Evolutionary conservation across 2,329 filamentous ascomycete genomes (phyloP).

Genomic region (Pseudogymnoascus sp.): DNA sequence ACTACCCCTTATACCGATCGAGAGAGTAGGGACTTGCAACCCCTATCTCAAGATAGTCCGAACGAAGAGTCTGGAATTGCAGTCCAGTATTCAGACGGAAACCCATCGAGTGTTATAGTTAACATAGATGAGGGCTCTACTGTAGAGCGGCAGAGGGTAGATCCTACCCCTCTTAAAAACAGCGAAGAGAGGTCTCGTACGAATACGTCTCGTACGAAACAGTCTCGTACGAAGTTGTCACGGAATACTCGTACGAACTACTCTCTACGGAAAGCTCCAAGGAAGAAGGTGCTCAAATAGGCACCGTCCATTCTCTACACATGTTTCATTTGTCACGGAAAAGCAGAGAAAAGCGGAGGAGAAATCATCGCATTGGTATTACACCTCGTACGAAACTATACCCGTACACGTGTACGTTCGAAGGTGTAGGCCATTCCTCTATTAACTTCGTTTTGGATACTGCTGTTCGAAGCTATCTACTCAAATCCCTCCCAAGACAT

Average conservation of each 20-base stretch:
- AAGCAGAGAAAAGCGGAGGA: too few relatives aligned
- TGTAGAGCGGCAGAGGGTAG: neutral
- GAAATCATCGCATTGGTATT: neutral
- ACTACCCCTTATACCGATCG: too few relatives aligned
- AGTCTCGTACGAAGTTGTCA: too few relatives aligned
- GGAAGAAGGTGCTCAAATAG: neutral
- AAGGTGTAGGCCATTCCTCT: slow-evolving; percentile 15
- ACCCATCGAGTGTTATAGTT: neutral
- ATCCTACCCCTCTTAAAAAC: neutral
- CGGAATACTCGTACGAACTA: neutral
- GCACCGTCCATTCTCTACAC: neutral
- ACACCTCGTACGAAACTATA: neutral
- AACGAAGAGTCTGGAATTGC: neutral
- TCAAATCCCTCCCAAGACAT: neutral
- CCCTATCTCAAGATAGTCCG: neutral
- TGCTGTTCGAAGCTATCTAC: slow-evolving; percentile 13
- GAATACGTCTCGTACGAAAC: too few relatives aligned
- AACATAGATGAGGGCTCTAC: neutral
- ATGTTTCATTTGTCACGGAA: neutral
- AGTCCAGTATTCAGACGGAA: neutral
- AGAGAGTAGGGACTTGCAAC: neutral
- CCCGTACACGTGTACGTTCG: slow-evolving; percentile 14
- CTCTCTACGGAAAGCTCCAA: neutral
- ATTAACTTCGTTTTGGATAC: slow-evolving; percentile 13
- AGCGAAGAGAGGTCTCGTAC: neutral